Evolutionary conservation across 129 eudicot species (phyloP).

Genomic region (Arctium minus): DNA sequence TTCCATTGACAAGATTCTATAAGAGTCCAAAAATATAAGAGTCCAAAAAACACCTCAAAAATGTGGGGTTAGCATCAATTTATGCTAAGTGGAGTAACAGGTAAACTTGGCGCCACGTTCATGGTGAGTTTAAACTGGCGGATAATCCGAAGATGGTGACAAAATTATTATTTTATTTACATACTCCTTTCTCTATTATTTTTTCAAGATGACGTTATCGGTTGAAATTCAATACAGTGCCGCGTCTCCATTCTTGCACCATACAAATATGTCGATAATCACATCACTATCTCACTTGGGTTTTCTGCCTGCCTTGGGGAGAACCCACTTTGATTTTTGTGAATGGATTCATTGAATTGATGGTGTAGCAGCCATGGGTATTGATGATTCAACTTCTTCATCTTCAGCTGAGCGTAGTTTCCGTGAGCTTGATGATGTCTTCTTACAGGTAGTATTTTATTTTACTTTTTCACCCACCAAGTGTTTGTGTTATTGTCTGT

Average conservation of each 20-base stretch:
- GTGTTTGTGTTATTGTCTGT: constrained; percentile 10
- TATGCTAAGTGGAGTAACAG: constrained; percentile 9
- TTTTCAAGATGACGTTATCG: background rate
- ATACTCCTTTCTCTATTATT: background rate
- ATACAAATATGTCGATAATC: background rate
- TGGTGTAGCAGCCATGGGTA: constrained; percentile 14
- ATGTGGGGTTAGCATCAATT: background rate
- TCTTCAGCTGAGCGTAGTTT: constrained; percentile 38
- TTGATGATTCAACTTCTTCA: constrained; percentile 27
- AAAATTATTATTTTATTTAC: constrained; percentile 13
- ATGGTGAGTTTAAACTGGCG: constrained; percentile 25
- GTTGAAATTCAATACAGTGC: background rate
- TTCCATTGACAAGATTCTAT: too few relatives aligned
- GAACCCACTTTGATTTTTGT: background rate
- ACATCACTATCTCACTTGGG: constrained; percentile 17
- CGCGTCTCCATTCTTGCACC: background rate
- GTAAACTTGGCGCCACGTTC: constrained; percentile 33
- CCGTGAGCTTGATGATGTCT: constrained; percentile 71
- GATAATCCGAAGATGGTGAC: constrained; percentile 23
- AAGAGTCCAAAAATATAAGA: too few relatives aligned
- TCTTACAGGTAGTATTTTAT: constrained; percentile 49
- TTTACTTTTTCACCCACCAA: constrained; percentile 1
- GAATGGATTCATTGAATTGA: background rate
- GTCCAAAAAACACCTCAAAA: too few relatives aligned
- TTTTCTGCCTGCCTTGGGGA: background rate